phyloP scores from a whole-genome alignment of 176 grass and related monocot genomes.

The Carex pumila region DNA sequence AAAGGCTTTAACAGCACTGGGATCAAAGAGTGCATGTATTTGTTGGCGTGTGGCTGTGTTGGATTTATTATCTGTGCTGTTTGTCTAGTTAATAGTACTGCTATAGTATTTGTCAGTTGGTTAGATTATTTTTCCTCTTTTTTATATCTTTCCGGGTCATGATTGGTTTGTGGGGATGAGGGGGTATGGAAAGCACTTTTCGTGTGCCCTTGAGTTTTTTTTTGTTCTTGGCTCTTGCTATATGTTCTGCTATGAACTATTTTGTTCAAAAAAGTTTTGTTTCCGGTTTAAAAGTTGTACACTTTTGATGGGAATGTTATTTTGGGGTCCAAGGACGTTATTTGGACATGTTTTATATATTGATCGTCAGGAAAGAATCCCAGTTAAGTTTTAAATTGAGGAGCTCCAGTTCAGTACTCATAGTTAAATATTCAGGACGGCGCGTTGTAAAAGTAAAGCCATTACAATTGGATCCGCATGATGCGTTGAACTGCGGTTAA shows the following conservation, averaged over 20 bases:
- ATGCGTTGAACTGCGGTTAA: too few species aligned
- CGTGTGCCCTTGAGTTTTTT: not conserved
- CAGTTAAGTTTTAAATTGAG: not conserved
- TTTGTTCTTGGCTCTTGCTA: not conserved
- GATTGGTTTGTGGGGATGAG: not conserved
- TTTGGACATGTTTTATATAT: not conserved
- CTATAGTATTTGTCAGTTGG: not conserved
- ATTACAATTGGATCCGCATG: not conserved
- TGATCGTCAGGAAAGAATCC: too few species aligned
- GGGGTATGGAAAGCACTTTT: not conserved
- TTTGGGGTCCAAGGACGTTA: not conserved
- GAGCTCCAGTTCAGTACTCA: not conserved
- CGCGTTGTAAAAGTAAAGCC: not conserved
- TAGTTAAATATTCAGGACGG: not conserved
- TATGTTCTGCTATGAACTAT: conserved; percentile 6
- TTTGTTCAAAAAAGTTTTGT: not conserved
- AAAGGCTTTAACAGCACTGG: conserved; percentile 31
- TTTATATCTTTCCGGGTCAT: not conserved
- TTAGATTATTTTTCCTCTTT: not conserved
- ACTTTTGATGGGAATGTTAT: not conserved
- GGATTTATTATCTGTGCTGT: conserved; percentile 20
- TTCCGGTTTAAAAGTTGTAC: not conserved
- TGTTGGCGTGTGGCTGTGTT: conserved; percentile 26
- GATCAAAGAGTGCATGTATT: conserved; percentile 20
- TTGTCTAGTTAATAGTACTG: conserved; percentile 9